A percentile compares a stretch with the other conserved stretches of the same genome.
These are phyloP conservation scores for Cryptosporidium baileyi DNA, from an alignment of 169 alveolate genomes.

Conservation along the genomic window DNA sequence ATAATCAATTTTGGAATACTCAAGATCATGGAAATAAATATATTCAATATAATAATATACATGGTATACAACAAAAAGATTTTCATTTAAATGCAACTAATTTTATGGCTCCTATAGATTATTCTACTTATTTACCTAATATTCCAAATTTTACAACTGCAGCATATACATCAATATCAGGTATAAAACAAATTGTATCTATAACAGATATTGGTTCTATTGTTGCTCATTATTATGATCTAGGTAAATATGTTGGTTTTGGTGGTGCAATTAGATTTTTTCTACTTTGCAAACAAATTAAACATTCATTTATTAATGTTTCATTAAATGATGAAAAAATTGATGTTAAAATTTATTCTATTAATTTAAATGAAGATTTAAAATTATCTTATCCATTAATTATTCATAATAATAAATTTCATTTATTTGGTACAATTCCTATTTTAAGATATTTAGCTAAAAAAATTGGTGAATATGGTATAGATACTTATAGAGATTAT, in stretches of 20 bases:
- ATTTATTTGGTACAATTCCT: slow-evolving; percentile 29
- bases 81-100: background rate
- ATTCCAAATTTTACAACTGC: slow-evolving; percentile 62
- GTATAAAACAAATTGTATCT: slow-evolving; percentile 41
- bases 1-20: background rate
- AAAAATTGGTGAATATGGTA: slow-evolving; percentile 63
- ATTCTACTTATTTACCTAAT: slow-evolving; percentile 27
- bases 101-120: slow-evolving; percentile 22
- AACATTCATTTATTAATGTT: slow-evolving; percentile 50
- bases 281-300: slow-evolving; percentile 50
- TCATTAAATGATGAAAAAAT: slow-evolving; percentile 40
- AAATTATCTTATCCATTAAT: slow-evolving; percentile 18
- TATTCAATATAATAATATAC: slow-evolving; percentile 7
- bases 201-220: slow-evolving; percentile 51
- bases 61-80: background rate
- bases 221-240: slow-evolving; percentile 60
- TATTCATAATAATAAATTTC: slow-evolving; percentile 29
- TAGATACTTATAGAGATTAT: slow-evolving; percentile 58
- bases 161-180: slow-evolving; percentile 57
- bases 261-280: slow-evolving; percentile 67
- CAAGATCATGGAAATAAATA: background rate
- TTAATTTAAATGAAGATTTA: background rate
- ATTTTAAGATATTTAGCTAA: slow-evolving; percentile 47
- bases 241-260: slow-evolving; percentile 45
- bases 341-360: slow-evolving; percentile 1